Conservation (phyloP, 2,329 filamentous ascomycete genomes). For the Botryotinia convoluta region DNA sequence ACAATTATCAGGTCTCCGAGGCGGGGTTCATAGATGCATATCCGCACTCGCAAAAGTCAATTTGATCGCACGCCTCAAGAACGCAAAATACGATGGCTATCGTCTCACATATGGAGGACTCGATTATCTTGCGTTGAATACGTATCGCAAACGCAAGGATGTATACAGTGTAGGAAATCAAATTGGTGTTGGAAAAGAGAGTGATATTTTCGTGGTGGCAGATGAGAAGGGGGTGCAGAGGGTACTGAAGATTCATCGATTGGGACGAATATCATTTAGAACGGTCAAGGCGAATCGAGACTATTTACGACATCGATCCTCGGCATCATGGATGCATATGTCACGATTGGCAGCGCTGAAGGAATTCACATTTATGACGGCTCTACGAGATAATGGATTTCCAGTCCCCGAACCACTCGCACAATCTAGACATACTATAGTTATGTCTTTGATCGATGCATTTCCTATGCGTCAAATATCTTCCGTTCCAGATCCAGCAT, state of each 20-base stretch:
- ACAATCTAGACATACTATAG: slow-evolving; percentile 90
- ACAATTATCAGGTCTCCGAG: slow-evolving; percentile 76
- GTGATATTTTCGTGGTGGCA: slow-evolving; percentile 92
- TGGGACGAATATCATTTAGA: slow-evolving; percentile 94
- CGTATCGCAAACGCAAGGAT: slow-evolving; percentile 73
- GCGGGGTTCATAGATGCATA: slow-evolving; percentile 82
- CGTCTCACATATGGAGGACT: slow-evolving; percentile 93
- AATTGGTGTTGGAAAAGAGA: slow-evolving; percentile 96
- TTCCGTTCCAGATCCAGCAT: slow-evolving; percentile 75
- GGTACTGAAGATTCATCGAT: slow-evolving; percentile 91
- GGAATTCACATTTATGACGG: slow-evolving; percentile 93
- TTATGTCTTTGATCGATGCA: slow-evolving; percentile 92
- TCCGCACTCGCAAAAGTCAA: slow-evolving; percentile 88
- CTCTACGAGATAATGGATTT: slow-evolving; percentile 78
- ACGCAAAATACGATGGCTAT: slow-evolving; percentile 97
- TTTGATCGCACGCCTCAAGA: slow-evolving; percentile 88
- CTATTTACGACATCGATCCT: slow-evolving; percentile 78
- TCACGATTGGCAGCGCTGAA: slow-evolving; percentile 89
- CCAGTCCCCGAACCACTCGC: slow-evolving; percentile 83
- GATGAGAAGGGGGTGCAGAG: slow-evolving; percentile 72
- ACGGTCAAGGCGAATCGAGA: slow-evolving; percentile 95
- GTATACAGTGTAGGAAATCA: slow-evolving; percentile 93
- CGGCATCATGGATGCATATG: slow-evolving; percentile 97
- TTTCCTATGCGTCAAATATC: slow-evolving; percentile 89
- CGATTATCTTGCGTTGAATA: slow-evolving; percentile 94